Evolutionary conservation across 352 stramenopile genomes (phyloP).

Genomic region (Elongisporangium anandrum): DNA sequence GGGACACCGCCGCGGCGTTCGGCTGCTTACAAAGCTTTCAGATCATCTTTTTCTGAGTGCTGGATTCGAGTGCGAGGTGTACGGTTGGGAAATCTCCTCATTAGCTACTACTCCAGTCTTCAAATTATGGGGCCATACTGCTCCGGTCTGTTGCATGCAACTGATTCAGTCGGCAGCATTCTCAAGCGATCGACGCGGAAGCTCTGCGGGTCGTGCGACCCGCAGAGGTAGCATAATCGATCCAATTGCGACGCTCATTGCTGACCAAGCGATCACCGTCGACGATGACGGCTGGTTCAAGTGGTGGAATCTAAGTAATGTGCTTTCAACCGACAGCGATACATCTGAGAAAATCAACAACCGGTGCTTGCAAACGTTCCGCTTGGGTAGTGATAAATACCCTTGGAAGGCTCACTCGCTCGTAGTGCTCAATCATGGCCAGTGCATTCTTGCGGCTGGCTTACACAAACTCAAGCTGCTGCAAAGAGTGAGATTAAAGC

Average conservation of each 20-base stretch:
- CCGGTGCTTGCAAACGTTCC: constrained; percentile 64
- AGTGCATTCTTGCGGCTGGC: constrained; percentile 50
- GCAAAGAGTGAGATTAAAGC: constrained; percentile 58
- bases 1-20: constrained; percentile 59
- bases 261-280: constrained; percentile 67
- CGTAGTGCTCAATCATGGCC: constrained; percentile 54
- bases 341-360: constrained; percentile 48
- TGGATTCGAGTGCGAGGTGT: constrained; percentile 72
- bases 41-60: constrained; percentile 67
- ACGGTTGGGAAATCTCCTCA: constrained; percentile 67
- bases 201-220: background rate
- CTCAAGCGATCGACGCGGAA: background rate
- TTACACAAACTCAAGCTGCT: constrained; percentile 73
- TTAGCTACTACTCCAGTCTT: constrained; percentile 62
- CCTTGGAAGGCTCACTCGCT: constrained; percentile 69
- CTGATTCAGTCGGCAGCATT: constrained; percentile 40
- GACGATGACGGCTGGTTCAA: constrained; percentile 83
- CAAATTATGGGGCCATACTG: constrained; percentile 57
- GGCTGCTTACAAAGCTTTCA: constrained; percentile 56
- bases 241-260: constrained; percentile 25
- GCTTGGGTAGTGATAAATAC: constrained; percentile 60
- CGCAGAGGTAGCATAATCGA: constrained; percentile 3
- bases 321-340: constrained; percentile 60
- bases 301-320: constrained; percentile 71
- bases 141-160: constrained; percentile 64